Base-by-base conservation (phyloP, 345 rosid species). In the Salix koriyanagi region DNA sequence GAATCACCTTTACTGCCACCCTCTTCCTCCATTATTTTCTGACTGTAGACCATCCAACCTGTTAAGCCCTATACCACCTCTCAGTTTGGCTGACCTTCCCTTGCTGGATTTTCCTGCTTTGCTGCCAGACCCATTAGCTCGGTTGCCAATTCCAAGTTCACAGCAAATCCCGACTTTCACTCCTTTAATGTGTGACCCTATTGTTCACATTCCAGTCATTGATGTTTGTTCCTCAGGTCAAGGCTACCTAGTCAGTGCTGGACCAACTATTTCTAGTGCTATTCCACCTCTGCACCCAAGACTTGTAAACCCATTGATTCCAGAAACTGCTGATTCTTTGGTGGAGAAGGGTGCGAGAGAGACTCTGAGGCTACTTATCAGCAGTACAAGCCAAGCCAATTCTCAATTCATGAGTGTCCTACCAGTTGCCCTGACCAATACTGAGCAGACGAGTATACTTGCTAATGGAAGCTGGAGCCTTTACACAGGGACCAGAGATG, bases 221-320 rank as follows among this genome's bases (percentile, higher is more conserved):
- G 97, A 94, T 85, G 85, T 94, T 75, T 96, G 91, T 87, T 96
- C 99, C 6, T 89, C 98, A 4, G 99, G 98, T 72, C 99, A 92
- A 86, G 92, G 92, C 62, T 96, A 92, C 82, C 86, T 96, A 70
- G 98, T 94, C 65, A 94, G 97, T 69, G 91, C 95, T 2, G 98
- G 98, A 65, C 89, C 96, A 5, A 46, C 87, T 0, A 86, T 93
- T 72, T 68, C 97, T 5, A 83, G 94, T 11, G 72, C 90, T 5
- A 90, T 96, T 23, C 79, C 94, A 21, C 92, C 98, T 2, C 52
- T 91, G 81, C 89, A 85, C 76, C 67, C 91, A 0, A 84, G 82
- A 9, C 86, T 87, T n/a, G 85, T 85, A 58, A 88, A 81, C 76
- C 89, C 94, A 6, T 72, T 90, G 81, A 80, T 90, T 66, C 84